A percentile compares a stretch with the other conserved stretches of the same genome.
Evolutionary conservation across 2,329 filamentous ascomycete genomes (phyloP).

Genomic region (Sporothrix pseudoabietina): DNA sequence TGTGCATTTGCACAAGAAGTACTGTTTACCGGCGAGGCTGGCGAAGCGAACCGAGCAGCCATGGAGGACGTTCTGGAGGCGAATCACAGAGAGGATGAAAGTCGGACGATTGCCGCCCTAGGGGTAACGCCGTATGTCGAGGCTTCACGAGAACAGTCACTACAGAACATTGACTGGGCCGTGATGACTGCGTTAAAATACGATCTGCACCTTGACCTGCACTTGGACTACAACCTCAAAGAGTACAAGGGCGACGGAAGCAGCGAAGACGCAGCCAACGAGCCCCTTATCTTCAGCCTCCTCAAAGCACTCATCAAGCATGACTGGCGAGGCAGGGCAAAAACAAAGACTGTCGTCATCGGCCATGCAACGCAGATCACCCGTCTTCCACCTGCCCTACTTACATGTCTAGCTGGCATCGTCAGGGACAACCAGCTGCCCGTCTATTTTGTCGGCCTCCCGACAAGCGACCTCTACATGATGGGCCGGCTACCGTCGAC

Average conservation of each 20-base stretch:
- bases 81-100: not conserved
- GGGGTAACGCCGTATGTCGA: conserved; percentile 75
- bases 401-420: conserved; percentile 50
- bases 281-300: conserved; percentile 57
- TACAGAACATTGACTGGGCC: conserved; percentile 65
- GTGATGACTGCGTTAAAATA: conserved; percentile 55
- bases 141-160: conserved; percentile 48
- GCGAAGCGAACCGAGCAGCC: conserved; percentile 54
- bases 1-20: conserved; percentile 72
- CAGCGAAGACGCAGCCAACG: conserved; percentile 15
- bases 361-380: conserved; percentile 71
- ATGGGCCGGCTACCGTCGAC: conserved; percentile 51
- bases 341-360: conserved; percentile 55
- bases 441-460: conserved; percentile 67
- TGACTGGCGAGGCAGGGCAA: conserved; percentile 49
- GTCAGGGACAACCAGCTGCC: conserved; percentile 56
- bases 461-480: conserved; percentile 73
- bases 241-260: conserved; percentile 30
- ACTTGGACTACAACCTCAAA: conserved; percentile 70
- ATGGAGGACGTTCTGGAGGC: conserved; percentile 42
- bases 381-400: conserved; percentile 54
- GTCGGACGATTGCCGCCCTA: conserved; percentile 55
- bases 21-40: conserved; percentile 58
- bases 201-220: conserved; percentile 65
- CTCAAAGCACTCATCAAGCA: conserved; percentile 53